Conservation (phyloP, 2,329 filamentous ascomycete species). For the Pyrenophora teres region DNA sequence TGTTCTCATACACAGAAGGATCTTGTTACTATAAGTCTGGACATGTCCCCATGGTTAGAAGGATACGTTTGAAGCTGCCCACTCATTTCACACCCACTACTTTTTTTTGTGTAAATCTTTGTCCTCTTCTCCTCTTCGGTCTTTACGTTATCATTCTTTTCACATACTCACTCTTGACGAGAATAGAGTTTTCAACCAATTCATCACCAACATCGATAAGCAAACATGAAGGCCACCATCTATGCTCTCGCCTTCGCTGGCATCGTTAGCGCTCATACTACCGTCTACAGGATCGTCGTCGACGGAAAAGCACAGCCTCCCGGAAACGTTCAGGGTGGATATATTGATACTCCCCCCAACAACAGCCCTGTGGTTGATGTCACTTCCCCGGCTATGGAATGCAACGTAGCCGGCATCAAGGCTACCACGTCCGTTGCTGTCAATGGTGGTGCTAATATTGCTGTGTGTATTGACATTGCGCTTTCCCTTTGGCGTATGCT, state of each 20-base stretch:
- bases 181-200: constrained; percentile 6
- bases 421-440: constrained; percentile 53
- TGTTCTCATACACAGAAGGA: constrained; percentile 1
- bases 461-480: constrained; percentile 6
- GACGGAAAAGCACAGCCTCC: constrained; percentile 48
- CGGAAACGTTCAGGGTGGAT: constrained; percentile 48
- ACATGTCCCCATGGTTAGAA: constrained; percentile 10
- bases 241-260: constrained; percentile 38
- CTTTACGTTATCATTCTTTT: constrained; percentile 23
- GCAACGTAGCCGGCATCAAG: constrained; percentile 41
- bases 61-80: constrained; percentile 41
- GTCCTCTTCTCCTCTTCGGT: constrained; percentile 22
- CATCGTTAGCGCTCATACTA: constrained; percentile 41
- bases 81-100: constrained; percentile 24
- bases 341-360: constrained; percentile 54
- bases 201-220: constrained; percentile 5
- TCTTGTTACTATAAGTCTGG: constrained; percentile 28
- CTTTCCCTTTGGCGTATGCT: not conserved
- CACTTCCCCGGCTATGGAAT: constrained; percentile 40
- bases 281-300: constrained; percentile 46
- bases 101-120: constrained; percentile 24
- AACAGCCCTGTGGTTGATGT: constrained; percentile 46
- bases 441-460: constrained; percentile 54
- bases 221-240: constrained; percentile 42
- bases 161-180: constrained; percentile 20